phyloP scores from a whole-genome alignment of 306 rosid species.

The Fragaria ananassa region DNA sequence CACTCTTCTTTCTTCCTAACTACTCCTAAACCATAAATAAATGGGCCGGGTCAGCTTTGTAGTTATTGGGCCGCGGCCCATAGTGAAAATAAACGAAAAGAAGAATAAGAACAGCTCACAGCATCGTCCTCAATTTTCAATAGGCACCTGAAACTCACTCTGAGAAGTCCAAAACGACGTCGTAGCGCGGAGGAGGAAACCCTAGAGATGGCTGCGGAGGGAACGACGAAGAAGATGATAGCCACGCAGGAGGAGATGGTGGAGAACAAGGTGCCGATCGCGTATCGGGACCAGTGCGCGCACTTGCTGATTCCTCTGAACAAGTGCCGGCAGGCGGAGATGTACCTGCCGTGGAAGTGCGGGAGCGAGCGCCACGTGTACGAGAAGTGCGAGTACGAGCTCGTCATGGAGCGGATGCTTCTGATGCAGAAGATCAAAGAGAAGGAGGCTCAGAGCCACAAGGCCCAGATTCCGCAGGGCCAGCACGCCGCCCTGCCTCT shows the following conservation, averaged over 20 bases:
- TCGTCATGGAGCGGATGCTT: constrained; percentile 93
- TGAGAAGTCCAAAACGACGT: neutral
- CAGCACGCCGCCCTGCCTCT: constrained; percentile 33
- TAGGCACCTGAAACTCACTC: neutral
- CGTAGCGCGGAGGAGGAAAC: neutral
- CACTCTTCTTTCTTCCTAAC: constrained; percentile 34
- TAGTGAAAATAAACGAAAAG: neutral
- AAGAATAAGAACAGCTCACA: neutral
- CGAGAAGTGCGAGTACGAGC: constrained; percentile 93
- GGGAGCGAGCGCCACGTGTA: constrained; percentile 72
- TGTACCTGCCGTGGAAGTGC: constrained; percentile 95
- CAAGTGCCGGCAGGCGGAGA: constrained; percentile 81
- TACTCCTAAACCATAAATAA: constrained; percentile 31
- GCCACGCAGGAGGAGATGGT: constrained; percentile 94
- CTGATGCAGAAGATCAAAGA: constrained; percentile 91
- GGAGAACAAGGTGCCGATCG: constrained; percentile 72
- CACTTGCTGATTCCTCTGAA: constrained; percentile 90
- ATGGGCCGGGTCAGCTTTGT: no score
- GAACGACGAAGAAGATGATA: constrained; percentile 94
- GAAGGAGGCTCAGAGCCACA: constrained; percentile 39
- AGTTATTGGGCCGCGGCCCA: neutral
- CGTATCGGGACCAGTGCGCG: constrained; percentile 91
- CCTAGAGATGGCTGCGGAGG: constrained; percentile 50
- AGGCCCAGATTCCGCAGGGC: constrained; percentile 26
- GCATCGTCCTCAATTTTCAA: neutral